These are phyloP conservation scores for Cystobasidium onofrii DNA, from an alignment of 768 basidiomycete genomes.

Conservation along the genomic window DNA sequence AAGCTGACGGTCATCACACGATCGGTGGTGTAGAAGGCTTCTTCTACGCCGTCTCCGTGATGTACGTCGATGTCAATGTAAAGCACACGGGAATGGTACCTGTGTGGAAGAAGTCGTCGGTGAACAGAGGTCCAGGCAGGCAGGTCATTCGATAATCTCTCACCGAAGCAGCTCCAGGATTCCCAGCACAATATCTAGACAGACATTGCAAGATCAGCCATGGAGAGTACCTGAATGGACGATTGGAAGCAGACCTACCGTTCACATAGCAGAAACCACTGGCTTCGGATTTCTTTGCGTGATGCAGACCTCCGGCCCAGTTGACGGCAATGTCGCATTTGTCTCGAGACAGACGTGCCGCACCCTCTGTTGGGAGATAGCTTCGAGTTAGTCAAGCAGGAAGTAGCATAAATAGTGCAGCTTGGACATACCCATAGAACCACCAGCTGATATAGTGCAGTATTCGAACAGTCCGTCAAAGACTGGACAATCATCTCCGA, in stretches of 20 bases:
- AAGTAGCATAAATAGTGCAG: neutral
- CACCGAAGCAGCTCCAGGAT: constrained; percentile 86
- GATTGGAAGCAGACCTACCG: constrained; percentile 51
- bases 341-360: constrained; percentile 84
- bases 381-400: neutral
- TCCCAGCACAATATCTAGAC: constrained; percentile 88
- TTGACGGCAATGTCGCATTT: constrained; percentile 99
- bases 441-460: constrained; percentile 98
- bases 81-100: constrained; percentile 85
- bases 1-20: constrained; percentile 97
- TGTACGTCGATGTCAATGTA: constrained; percentile 99
- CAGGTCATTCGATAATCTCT: neutral
- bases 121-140: too few relatives aligned
- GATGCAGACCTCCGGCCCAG: constrained; percentile 97
- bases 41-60: constrained; percentile 97
- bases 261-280: constrained; percentile 99
- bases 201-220: neutral
- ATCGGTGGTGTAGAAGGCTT: constrained; percentile 98
- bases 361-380: constrained; percentile 63
- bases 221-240: neutral
- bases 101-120: too few relatives aligned
- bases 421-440: constrained; percentile 80
- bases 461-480: constrained; percentile 98
- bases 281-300: constrained; percentile 98
- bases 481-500: constrained; percentile 97